Evolutionary conservation across 768 basidiomycete genomes (phyloP).

Genomic region (Lentinula detonsa): DNA sequence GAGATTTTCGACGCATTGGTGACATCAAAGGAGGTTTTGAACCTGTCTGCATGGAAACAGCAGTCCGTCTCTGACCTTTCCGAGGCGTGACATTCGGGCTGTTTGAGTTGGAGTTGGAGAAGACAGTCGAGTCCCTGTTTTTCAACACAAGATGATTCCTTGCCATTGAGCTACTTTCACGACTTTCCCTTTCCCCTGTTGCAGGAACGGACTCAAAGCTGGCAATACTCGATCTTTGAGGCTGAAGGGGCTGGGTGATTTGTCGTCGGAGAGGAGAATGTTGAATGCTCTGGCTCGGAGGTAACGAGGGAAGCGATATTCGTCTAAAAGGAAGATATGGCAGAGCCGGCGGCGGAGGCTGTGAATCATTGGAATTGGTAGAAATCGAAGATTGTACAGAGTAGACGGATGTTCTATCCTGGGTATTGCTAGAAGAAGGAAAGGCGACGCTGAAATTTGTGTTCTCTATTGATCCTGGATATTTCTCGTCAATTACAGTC

Average conservation of each 20-base stretch:
- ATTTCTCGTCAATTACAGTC: not conserved
- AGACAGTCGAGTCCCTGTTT: conserved; percentile 20
- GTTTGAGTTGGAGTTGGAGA: too few relatives aligned
- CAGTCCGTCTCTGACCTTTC: not conserved
- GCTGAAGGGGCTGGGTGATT: conserved; percentile 34
- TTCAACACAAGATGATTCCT: conserved; percentile 21
- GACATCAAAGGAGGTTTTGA: not conserved
- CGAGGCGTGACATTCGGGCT: conserved; percentile 18
- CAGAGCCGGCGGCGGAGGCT: conserved; percentile 29
- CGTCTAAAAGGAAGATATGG: conserved; percentile 58
- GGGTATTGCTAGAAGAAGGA: conserved; percentile 20
- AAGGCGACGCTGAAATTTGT: conserved; percentile 18
- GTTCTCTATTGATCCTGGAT: not conserved
- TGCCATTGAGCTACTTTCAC: conserved; percentile 22
- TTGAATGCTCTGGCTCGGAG: conserved; percentile 33
- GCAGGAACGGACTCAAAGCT: conserved; percentile 73
- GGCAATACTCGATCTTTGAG: conserved; percentile 46
- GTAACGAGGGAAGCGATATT: conserved; percentile 57
- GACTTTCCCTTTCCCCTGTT: conserved; percentile 21
- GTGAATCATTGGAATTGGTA: conserved; percentile 3
- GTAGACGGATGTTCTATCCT: conserved; percentile 4
- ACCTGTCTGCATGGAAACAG: not conserved
- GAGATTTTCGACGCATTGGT: not conserved
- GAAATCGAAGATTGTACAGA: conserved; percentile 6
- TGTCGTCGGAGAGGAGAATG: conserved; percentile 44